These are phyloP conservation scores for Phytophthora citricola DNA, from an alignment of 352 stramenopile genomes.

Conservation along the genomic window DNA sequence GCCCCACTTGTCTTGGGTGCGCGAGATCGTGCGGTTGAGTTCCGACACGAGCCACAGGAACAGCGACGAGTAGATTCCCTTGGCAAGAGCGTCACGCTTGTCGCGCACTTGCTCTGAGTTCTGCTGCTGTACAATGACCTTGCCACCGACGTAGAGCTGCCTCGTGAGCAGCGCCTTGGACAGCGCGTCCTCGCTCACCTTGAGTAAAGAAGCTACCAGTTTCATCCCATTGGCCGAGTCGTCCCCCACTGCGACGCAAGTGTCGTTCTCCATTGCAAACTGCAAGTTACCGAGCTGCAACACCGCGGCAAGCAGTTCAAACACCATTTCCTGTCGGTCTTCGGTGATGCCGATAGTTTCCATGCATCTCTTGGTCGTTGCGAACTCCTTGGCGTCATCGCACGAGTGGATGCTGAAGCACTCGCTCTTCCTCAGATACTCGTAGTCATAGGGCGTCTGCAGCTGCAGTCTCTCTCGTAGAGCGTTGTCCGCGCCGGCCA, in stretches of 20 bases:
- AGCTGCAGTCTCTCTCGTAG: constrained; percentile 74
- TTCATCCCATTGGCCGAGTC: constrained; percentile 54
- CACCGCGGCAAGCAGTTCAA: constrained; percentile 87
- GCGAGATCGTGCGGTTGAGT: constrained; percentile 91
- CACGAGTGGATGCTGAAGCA: constrained; percentile 82
- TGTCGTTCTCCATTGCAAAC: constrained; percentile 87
- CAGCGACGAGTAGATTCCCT: constrained; percentile 93
- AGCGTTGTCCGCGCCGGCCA: constrained; percentile 80
- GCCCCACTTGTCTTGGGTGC: constrained; percentile 80
- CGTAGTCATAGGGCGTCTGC: constrained; percentile 81
- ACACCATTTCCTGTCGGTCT: constrained; percentile 83
- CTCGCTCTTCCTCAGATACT: constrained; percentile 89
- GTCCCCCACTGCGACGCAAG: constrained; percentile 64
- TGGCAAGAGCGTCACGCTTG: constrained; percentile 91
- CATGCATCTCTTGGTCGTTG: constrained; percentile 86
- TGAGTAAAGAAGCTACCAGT: constrained; percentile 76
- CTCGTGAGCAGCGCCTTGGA: constrained; percentile 79
- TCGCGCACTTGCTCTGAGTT: constrained; percentile 88
- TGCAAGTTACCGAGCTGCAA: constrained; percentile 90
- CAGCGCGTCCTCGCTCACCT: constrained; percentile 80
- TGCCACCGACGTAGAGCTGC: constrained; percentile 88
- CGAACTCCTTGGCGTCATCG: constrained; percentile 87
- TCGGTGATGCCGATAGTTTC: constrained; percentile 87
- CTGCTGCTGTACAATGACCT: constrained; percentile 91
- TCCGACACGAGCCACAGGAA: constrained; percentile 93